A percentile compares a stretch with the other conserved stretches of the same genome.
Conservation (phyloP, 164 flowering plant genomes). For the Umbellularia californica region DNA sequence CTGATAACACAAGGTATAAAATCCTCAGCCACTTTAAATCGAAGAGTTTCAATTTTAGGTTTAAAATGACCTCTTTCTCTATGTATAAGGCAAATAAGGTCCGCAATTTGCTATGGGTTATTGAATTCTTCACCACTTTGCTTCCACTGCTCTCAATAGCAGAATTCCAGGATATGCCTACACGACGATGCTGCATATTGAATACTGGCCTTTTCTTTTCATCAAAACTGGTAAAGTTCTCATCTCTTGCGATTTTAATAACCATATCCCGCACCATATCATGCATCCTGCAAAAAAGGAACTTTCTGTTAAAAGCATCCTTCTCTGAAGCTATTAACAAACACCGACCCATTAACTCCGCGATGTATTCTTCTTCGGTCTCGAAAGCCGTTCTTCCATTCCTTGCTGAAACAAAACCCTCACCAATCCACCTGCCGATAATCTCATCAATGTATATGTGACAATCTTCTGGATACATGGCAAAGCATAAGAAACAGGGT, state of each 20-base stretch:
- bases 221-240: neutral
- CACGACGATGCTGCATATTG: neutral
- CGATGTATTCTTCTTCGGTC: neutral
- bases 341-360: neutral
- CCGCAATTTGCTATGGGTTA: neutral
- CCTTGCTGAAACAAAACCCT: slow-evolving; percentile 1
- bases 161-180: neutral
- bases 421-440: slow-evolving; percentile 2
- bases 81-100: neutral
- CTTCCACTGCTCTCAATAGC: neutral
- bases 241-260: neutral
- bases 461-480: slow-evolving; percentile 7
- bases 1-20: neutral
- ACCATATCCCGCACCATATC: neutral
- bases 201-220: neutral
- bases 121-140: neutral
- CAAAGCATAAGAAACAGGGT: slow-evolving; percentile 5
- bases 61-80: neutral
- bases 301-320: neutral
- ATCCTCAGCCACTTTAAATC: neutral
- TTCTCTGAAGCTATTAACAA: neutral
- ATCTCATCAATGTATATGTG: neutral
- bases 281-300: neutral
- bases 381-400: neutral
- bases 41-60: neutral